Base-by-base conservation (phyloP, 2,329 filamentous ascomycete species). In the Aspergillus caelatus region DNA sequence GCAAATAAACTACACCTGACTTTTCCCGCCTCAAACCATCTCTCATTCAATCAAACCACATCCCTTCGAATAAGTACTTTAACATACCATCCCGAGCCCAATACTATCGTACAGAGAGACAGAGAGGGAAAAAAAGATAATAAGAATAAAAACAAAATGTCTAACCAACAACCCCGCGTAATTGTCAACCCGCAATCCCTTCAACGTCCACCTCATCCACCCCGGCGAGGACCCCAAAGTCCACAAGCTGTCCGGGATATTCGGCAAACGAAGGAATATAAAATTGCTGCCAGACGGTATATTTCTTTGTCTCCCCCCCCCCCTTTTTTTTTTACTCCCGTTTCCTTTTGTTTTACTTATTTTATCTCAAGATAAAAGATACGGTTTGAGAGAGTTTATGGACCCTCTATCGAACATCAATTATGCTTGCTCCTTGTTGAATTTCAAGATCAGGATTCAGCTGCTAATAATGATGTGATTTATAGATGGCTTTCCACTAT, bases 241-340 rank as follows among this genome's bases (percentile, higher is more conserved):
- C 36, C 36, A 41, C 36, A 50, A 60, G 11, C 66, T 43, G 19
- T 65, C 65, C 12, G 30, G 26, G 77, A 80, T 69, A 76, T 80
- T 46, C 75, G 76, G 52, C 67, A 78, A 63, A 80, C 78, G n/a
- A 77, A 74, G 60, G 74, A 77, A 66, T 80, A 80, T 66, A 79
- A 79, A 63, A 61, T 65, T 62, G 75, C 75, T 63, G 75, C 77
- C 30, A 72, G 78, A 57, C 71, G 72, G 78, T 80, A 68, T 30
- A 71, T 68, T 55, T 4, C 4, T 19, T 21, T 10, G n/a, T n/a
- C n/a, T n/a, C n/a, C n/a, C n/a, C n/a, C n/a, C n/a, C n/a, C n/a
- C n/a, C 16, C 39, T 14, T 16, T 53, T 28, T 16, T 23, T 26
- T 5, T 32, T 39, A n/a, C 30, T 30, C 23, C 7, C 32, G 11